Evolutionary conservation across 75 land plant genomes (phyloP), one percentile per base, ranked within the genome.

Genomic region (Selaginella tamariscina): DNA sequence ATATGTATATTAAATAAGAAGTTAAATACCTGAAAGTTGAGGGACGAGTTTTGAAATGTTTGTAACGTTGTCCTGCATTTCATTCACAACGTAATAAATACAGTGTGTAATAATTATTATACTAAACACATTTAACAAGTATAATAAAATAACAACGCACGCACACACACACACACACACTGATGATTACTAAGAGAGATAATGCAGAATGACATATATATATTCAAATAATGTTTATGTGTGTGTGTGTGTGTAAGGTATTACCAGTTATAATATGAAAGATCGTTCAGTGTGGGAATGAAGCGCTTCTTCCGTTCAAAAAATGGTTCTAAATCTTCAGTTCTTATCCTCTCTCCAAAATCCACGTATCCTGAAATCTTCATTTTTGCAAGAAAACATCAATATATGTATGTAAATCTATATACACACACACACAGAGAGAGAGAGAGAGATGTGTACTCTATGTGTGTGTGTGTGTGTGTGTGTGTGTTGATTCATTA

Each of bases 321-420:
- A 0, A 77, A 55, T 0, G 78, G 74, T 65, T 77, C 75, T 1
- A 77, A 20, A 63, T 72, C 74, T 66, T 68, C 74, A 55, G 69
- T 65, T 68, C 31, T 66, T 55, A 77, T 31, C 0, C 78, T 71
- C 44, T 77, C 78, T 0, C 63, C 65, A 26, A 67, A 77, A 39
- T 77, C 78, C 56, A 77, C 71, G 29, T 77, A 77, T 44, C 78
- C 78, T 0, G 78, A 77, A 2, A 77, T 68, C 78, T 77, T 28
- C 32, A 59, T 59, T 59, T 59, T 59, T 2, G 23, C 23, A 8
- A 8, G 26, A 5, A 23, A 59, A 59, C 26, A 5, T 8, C 8
- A 59, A 27, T 59, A 59, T 8, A 59, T 21, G 23, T 2, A 59
- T 8, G 2, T 26, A 21, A 49, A 11, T 11, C 11, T 49, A 49